Conservation (phyloP, 2,329 filamentous ascomycete species). For the Ceratocystis huliohia region DNA sequence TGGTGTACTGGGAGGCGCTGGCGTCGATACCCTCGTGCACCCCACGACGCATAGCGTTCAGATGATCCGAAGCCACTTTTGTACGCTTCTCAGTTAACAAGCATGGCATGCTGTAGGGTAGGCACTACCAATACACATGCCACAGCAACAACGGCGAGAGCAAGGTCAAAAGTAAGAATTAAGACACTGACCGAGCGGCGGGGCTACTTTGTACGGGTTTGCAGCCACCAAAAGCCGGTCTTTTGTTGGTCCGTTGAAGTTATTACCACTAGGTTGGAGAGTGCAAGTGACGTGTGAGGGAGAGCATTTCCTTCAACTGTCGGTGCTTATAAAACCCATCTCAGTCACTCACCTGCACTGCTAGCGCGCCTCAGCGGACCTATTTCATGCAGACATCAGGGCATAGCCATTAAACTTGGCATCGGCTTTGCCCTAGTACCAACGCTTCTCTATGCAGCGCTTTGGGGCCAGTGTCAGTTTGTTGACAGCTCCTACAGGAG, state of each 20-base stretch:
- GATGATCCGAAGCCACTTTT: constrained; percentile 26
- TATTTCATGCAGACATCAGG: too few species aligned
- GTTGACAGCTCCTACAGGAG: too few species aligned
- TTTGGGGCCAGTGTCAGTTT: too few species aligned
- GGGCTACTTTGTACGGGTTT: neutral
- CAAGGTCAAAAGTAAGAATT: neutral
- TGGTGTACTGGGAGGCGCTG: neutral
- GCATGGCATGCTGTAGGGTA: constrained; percentile 26
- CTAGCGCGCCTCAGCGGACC: too few species aligned
- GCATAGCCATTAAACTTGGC: too few species aligned
- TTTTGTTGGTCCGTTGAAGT: constrained; percentile 8
- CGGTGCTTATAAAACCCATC: too few species aligned
- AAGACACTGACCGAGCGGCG: neutral
- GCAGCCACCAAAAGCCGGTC: constrained; percentile 5
- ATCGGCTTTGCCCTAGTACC: too few species aligned
- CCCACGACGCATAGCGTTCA: constrained; percentile 27
- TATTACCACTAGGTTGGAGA: neutral
- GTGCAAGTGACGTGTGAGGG: too few species aligned
- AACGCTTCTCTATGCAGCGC: too few species aligned
- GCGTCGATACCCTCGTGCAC: constrained; percentile 25
- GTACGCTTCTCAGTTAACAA: constrained; percentile 29
- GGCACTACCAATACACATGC: neutral
- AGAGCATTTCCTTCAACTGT: too few species aligned
- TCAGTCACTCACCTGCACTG: too few species aligned
- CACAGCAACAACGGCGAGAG: neutral